Conservation (phyloP, 148 eudicot genomes). For the Chenopodium quinoa region DNA sequence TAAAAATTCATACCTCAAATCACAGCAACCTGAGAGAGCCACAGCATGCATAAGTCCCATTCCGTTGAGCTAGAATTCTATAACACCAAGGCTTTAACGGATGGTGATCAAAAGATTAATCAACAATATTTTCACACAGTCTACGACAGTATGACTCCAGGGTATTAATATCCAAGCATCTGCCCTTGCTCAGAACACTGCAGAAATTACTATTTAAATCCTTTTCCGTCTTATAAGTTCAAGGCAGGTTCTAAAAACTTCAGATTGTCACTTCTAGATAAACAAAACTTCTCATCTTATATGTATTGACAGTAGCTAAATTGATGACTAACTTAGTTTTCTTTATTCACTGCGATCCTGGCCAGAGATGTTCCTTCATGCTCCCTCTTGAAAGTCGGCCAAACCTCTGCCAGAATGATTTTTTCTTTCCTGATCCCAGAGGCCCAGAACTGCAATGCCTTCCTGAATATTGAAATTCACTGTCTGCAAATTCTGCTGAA, state of each 20-base stretch:
- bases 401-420: constrained; percentile 59
- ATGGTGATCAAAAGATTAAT: not conserved
- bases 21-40: not conserved
- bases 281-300: not conserved
- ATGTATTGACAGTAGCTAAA: not conserved
- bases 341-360: constrained; percentile 32
- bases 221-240: not conserved
- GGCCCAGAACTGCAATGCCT: constrained; percentile 70
- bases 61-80: not conserved
- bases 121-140: not conserved
- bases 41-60: not conserved
- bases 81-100: not conserved
- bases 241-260: not conserved
- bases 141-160: not conserved
- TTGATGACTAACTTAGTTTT: not conserved
- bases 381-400: constrained; percentile 55
- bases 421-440: constrained; percentile 42
- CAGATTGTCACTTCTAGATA: not conserved
- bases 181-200: not conserved
- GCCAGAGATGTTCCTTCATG: constrained; percentile 50
- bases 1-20: not conserved
- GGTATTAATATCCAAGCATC: not conserved
- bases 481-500: constrained; percentile 34
- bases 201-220: not conserved
- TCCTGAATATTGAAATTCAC: constrained; percentile 39